Evolutionary conservation across 1,139 yeast genomes (phyloP).

Genomic region (Hyphopichia buzzinii): DNA sequence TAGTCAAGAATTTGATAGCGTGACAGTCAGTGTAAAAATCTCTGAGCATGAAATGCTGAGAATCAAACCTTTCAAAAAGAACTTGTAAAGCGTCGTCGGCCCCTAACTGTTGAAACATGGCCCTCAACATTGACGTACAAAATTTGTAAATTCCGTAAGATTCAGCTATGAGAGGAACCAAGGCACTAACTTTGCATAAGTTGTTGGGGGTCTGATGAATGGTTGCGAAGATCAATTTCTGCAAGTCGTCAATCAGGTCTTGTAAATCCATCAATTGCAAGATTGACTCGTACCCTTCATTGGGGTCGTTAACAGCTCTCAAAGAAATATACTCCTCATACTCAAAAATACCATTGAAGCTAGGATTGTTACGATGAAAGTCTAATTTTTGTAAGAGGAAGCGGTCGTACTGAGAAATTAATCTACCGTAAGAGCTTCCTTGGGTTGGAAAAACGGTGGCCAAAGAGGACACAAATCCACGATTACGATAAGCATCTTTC

Average conservation of each 20-base stretch:
- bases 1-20: constrained; percentile 76
- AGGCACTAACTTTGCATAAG: constrained; percentile 81
- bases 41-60: constrained; percentile 78
- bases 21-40: constrained; percentile 92
- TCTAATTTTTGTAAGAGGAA: constrained; percentile 71
- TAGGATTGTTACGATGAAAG: constrained; percentile 83
- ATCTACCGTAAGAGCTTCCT: constrained; percentile 61
- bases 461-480: constrained; percentile 43
- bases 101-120: constrained; percentile 75
- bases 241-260: constrained; percentile 79
- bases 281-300: constrained; percentile 91
- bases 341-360: constrained; percentile 93
- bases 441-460: constrained; percentile 41
- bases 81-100: constrained; percentile 78
- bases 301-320: constrained; percentile 87
- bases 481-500: constrained; percentile 76
- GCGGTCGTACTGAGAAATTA: constrained; percentile 75
- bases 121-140: constrained; percentile 86
- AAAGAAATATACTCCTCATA: constrained; percentile 92
- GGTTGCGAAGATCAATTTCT: constrained; percentile 73
- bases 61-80: constrained; percentile 64
- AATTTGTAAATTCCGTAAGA: constrained; percentile 91
- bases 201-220: constrained; percentile 63
- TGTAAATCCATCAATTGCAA: constrained; percentile 84
- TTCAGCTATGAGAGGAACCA: constrained; percentile 92